Evolutionary conservation across 345 rosid species (phyloP), one percentile per base, ranked within the genome.

Genomic region (Raphanus raphanistrum): DNA sequence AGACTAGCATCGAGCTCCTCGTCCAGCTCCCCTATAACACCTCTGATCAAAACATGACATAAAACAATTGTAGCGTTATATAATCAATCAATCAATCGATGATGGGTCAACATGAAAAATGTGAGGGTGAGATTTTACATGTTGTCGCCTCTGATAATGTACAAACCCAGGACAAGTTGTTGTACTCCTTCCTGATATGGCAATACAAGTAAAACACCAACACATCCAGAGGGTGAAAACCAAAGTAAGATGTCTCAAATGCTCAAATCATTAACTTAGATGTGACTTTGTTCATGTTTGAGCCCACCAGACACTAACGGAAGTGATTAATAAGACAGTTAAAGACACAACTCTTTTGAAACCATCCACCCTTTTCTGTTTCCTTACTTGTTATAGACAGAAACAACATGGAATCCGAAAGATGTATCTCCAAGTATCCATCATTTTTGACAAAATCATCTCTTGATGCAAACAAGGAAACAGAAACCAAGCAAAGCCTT

Each of bases 91-190:
- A 70, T 8, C 50, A 57, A 26, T 33, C 1, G 3, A 43, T 41
- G 25, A 10, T 43, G 27, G 1, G 33, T 1, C 31, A 41, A 2
- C 32, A 26, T 8, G 29, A 54, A 31, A 5, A 60, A 12, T 8
- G 45, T 25, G 66, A 43, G 52, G 21, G 12, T 69, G 68, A 54
- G 28, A 36, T 15, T 48, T 66, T 92, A 95, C 98, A 95, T 95
- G 88, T 95, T 95, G 82, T 95, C 99, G 5, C 99, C 99, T 85
- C 99, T 84, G 83, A 95, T 92, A 76, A 91, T 90, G 91, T 92
- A 92, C 80, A 95, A 87, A 72, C 99, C 99, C 85, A 95, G 76
- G 69, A 92, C 98, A 70, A 83, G 88, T 78, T 87, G 96, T 81
- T 91, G 94, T 25, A 95, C 99, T 76, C 99, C 99, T 89, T 92